Evolutionary conservation across 2,329 filamentous ascomycete species (phyloP).

Genomic region (Lachnellula cervina): DNA sequence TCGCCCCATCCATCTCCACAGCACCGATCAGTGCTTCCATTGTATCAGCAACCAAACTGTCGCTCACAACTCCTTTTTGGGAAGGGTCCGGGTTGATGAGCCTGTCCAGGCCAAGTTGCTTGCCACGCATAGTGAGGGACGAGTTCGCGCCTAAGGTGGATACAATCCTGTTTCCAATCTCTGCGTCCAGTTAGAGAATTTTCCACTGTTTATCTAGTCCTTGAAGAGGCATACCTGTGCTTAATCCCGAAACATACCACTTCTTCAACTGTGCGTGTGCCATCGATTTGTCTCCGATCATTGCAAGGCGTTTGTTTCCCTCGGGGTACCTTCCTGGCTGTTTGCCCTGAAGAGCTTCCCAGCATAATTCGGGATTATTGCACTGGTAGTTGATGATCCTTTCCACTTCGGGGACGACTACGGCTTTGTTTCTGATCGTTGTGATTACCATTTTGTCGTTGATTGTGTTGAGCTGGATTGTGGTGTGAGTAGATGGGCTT

Average conservation of each 20-base stretch:
- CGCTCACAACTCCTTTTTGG: conserved; percentile 3
- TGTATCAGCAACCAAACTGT: conserved; percentile 66
- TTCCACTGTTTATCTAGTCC: not conserved
- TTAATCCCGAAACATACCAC: not conserved
- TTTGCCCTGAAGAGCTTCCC: conserved; percentile 1
- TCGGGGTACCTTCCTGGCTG: not conserved
- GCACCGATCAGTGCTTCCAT: conserved; percentile 79
- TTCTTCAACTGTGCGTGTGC: not conserved
- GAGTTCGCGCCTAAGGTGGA: not conserved
- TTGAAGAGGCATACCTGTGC: not conserved
- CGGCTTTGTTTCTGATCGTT: not conserved
- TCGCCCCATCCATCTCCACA: conserved; percentile 64
- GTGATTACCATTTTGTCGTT: not conserved
- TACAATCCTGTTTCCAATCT: not conserved
- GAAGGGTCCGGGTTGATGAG: conserved; percentile 5
- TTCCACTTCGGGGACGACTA: not conserved
- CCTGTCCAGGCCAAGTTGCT: not conserved
- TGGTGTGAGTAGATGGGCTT: no score
- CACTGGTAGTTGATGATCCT: not conserved
- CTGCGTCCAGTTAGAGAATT: not conserved
- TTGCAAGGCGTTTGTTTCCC: conserved; percentile 3
- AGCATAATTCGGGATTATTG: not conserved
- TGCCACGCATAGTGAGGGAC: conserved; percentile 1
- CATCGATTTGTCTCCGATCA: conserved; percentile 2
- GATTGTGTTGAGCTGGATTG: not conserved